Base-by-base conservation (phyloP, 805 yeast species). In the Schwanniomyces vanrijiae region DNA sequence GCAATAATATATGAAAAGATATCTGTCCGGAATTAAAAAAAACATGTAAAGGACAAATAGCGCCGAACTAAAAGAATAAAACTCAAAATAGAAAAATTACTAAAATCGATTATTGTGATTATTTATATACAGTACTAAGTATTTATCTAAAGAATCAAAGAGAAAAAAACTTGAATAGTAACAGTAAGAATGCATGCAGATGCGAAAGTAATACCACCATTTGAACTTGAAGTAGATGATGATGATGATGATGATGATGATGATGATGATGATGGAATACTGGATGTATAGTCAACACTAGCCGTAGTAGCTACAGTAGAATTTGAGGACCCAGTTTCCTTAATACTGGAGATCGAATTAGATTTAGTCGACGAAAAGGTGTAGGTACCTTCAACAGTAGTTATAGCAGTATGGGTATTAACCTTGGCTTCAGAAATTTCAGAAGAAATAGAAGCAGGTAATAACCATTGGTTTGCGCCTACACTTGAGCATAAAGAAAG, bases 381-480 rank as follows among this genome's bases (percentile, higher is more conserved):
- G 9, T 31, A 34, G 9, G 43, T 33, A 19, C 44, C 44, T 13
- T 26, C 34, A 13, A 42, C 22, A 16, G 60, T 71, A 19, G 73
- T 72, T 10, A 43, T 29, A 19, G 55, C 45, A 29, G 71, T 48
- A 11, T 44, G 60, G 5, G 66, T 52, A 5, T 74, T 21, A 22
- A 39, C 16, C 18, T 57, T 71, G 16, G 74, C 73, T 11, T 44
- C 34, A 18, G 55, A 45, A 26, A 73, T 46, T 13, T 45, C 61
- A 8, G 66, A 51, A 5, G 75, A 64, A 38, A 69, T 55, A 4
- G 75, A 66, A 3, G 71, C 70, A 24, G 78, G 80, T 73, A 76
- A 68, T 58, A 68, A 59, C 79, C 79, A 75, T 10, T 64, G 54
- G 44, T 66, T 59, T 22, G 75, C 77, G 28, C 78, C 78, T 13